Conservation (phyloP, 2,329 filamentous ascomycete species). For the Fusarium metavorans region DNA sequence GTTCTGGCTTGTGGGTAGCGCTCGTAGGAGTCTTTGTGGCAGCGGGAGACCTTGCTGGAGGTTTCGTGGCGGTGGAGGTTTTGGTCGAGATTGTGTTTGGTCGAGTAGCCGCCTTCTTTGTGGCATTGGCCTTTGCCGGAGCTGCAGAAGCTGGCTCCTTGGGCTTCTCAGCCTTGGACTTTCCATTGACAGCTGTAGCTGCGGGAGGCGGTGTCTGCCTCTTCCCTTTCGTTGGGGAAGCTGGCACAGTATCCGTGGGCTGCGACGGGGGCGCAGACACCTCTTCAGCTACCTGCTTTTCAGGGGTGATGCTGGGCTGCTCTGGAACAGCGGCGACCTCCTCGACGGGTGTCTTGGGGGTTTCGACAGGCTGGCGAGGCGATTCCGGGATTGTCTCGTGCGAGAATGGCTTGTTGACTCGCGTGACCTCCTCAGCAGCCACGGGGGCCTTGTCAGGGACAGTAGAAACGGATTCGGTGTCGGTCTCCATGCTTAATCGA, state of each 20-base stretch:
- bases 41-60: conserved; percentile 36
- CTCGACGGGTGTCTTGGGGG: conserved; percentile 21
- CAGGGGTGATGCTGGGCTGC: conserved; percentile 53
- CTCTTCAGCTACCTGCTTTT: conserved; percentile 57
- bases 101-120: conserved; percentile 39
- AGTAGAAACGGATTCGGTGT: conserved; percentile 49
- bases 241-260: conserved; percentile 20
- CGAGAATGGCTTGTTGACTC: conserved; percentile 40
- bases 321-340: conserved; percentile 45
- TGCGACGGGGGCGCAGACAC: conserved; percentile 42
- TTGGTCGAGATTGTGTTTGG: conserved; percentile 43
- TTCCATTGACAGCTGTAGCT: conserved; percentile 33
- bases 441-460: conserved; percentile 53
- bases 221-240: conserved; percentile 29
- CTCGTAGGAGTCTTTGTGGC: conserved; percentile 40
- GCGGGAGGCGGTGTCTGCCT: conserved; percentile 18
- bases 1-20: conserved; percentile 39
- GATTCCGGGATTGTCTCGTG: conserved; percentile 59
- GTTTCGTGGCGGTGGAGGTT: conserved; percentile 27
- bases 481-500: conserved; percentile 52
- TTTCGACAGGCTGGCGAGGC: conserved; percentile 46
- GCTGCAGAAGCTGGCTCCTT: conserved; percentile 30
- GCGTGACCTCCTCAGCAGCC: conserved; percentile 43
- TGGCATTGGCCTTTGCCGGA: conserved; percentile 20
- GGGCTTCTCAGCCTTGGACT: conserved; percentile 41